Base-by-base conservation (phyloP, 257 asterid genomes). In the Przewalskia tangutica region DNA sequence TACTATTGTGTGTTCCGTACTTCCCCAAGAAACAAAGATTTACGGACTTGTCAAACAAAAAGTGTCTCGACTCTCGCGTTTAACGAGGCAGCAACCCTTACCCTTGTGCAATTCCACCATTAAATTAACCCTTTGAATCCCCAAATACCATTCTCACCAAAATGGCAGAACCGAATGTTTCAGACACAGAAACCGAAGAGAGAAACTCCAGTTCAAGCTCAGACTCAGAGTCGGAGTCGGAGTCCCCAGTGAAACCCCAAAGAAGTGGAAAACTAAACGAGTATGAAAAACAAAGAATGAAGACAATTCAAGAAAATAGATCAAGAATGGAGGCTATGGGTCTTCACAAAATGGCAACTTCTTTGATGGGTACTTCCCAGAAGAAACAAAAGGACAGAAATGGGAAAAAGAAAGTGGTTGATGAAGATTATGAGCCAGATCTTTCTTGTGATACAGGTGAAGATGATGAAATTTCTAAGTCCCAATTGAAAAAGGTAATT, bases 261-360 rank as follows among this genome's bases (percentile, higher is more conserved):
- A 62, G 32, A 44, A 84, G 81, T 77, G 81, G 83, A 87, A 66
- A 82, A 81, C 85, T 87, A n/a, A 53, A 94, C 2, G 89, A 89
- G 27, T 95, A 95, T 82, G 99, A 95, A 85, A 82, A 38, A 77
- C 94, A 85, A 89, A 89, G 99, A 77, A n/a, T 92, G 88, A 87
- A 89, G 88, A 92, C 93, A 83, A 95, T 95, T 60, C 91, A 91
- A 80, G 99, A 92, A 83, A 95, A 94, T 82, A 91, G 84, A 73
- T 87, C 87, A 36, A 89, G 97, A 89, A 92, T 95, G 98, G 91
- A 92, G 82, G 97, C 97, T 64, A 27, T 95, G 92, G 99, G 99
- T 46, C 87, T 95, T 86, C 91, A 56, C 68, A 91, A 89, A 85
- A 91, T 92, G 86, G 94, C 97, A 0, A 82, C 38, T 78, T 87